Conservation (phyloP, 2,329 filamentous ascomycete species). For the Phoma herbarum region DNA sequence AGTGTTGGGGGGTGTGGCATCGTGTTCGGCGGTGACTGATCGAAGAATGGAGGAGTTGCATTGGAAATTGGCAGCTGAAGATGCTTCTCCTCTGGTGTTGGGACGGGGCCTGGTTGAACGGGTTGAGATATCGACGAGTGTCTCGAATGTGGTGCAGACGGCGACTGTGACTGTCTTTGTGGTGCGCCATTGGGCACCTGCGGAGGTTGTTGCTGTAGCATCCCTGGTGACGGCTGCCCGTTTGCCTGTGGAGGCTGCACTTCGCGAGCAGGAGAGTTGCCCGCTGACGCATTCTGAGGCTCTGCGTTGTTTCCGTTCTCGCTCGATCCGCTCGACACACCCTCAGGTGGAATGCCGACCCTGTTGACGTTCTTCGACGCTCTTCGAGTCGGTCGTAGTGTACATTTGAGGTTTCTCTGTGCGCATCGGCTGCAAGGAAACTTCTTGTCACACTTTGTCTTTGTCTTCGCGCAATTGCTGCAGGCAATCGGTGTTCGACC, state of each 20-base stretch:
- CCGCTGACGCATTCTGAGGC: conserved; percentile 42
- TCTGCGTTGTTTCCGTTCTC: conserved; percentile 46
- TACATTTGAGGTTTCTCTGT: conserved; percentile 59
- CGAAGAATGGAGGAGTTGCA: conserved; percentile 53
- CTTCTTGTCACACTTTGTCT: conserved; percentile 64
- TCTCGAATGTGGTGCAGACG: conserved; percentile 43
- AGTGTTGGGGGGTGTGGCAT: conserved; percentile 38
- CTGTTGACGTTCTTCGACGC: conserved; percentile 55
- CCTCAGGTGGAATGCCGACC: conserved; percentile 35
- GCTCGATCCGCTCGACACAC: conserved; percentile 43
- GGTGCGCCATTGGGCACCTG: conserved; percentile 28
- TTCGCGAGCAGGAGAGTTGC: conserved; percentile 48
- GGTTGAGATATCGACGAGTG: conserved; percentile 46
- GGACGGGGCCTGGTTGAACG: conserved; percentile 42
- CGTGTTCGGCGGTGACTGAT: conserved; percentile 52
- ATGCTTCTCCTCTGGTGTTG: conserved; percentile 46
- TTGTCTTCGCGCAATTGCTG: conserved; percentile 63
- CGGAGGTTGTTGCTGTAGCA: conserved; percentile 25
- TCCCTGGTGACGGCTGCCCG: conserved; percentile 34
- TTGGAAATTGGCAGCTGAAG: conserved; percentile 39
- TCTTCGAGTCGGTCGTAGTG: conserved; percentile 58
- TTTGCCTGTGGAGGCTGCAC: conserved; percentile 35
- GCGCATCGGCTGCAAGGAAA: conserved; percentile 63
- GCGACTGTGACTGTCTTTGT: conserved; percentile 44
- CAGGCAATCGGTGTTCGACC: conserved; percentile 62